These are phyloP conservation scores for Lepidopterella palustris DNA, from an alignment of 495 filamentous ascomycete species.

Conservation along the genomic window DNA sequence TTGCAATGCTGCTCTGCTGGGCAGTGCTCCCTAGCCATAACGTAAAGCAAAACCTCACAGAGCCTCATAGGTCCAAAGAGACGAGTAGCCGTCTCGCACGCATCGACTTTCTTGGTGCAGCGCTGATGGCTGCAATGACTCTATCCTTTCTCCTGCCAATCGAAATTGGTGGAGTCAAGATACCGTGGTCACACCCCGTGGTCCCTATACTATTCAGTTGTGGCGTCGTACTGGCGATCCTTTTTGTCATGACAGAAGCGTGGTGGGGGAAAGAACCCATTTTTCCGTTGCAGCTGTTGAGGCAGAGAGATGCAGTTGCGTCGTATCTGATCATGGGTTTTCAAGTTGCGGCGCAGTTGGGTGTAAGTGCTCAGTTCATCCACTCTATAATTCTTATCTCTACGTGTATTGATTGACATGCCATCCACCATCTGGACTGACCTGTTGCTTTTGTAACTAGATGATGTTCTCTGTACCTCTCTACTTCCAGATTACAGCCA, in stretches of 20 bases:
- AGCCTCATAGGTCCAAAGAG: not conserved
- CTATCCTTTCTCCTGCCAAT: conserved; percentile 48
- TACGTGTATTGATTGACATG: not conserved
- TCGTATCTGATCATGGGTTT: conserved; percentile 49
- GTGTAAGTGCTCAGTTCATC: conserved; percentile 40
- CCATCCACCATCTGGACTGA: not conserved
- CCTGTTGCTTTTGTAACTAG: conserved; percentile 7
- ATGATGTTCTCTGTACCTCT: conserved; percentile 57
- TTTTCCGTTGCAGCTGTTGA: conserved; percentile 53
- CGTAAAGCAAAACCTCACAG: not conserved
- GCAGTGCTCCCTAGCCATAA: conserved; percentile 38
- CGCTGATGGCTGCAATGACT: conserved; percentile 45
- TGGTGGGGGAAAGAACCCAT: conserved; percentile 53
- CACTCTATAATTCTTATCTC: no score
- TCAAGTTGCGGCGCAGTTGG: conserved; percentile 53
- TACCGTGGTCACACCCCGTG: conserved; percentile 51
- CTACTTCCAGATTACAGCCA: conserved; percentile 61
- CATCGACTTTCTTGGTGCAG: conserved; percentile 55
- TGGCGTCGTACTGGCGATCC: conserved; percentile 16
- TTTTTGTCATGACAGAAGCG: conserved; percentile 48
- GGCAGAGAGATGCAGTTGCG: conserved; percentile 47
- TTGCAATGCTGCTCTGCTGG: conserved; percentile 49
- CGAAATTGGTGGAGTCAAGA: conserved; percentile 51
- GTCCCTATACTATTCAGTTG: conserved; percentile 36
- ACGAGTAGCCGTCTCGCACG: conserved; percentile 27